These are phyloP conservation scores for Yamadazyma dendronema DNA, from an alignment of 1,139 yeast species.

Conservation along the genomic window DNA sequence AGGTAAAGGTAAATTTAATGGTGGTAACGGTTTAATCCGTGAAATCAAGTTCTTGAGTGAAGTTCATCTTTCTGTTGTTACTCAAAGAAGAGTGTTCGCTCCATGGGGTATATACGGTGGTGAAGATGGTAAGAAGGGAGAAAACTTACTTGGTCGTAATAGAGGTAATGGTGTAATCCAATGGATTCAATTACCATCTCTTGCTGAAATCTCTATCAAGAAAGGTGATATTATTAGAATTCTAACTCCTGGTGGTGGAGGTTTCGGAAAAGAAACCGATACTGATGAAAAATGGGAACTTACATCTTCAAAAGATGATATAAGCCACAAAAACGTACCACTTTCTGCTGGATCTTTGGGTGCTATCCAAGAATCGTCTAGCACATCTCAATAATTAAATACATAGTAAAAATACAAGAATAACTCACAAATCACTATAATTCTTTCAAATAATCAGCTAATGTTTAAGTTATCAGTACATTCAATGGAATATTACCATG, in stretches of 20 bases:
- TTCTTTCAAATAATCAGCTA: too few species aligned
- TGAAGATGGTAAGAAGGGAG: slow-evolving; percentile 55
- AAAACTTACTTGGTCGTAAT: slow-evolving; percentile 51
- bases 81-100: slow-evolving; percentile 21
- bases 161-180: slow-evolving; percentile 22
- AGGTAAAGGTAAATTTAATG: slow-evolving; percentile 32
- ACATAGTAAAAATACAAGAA: too few species aligned
- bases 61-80: slow-evolving; percentile 20
- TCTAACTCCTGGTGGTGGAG: too few species aligned
- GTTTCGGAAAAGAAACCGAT: too few species aligned
- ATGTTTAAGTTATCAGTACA: too few species aligned
- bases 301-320: too few species aligned
- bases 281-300: too few species aligned
- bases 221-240: too few species aligned
- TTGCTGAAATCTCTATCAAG: slow-evolving; percentile 21
- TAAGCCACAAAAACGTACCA: slow-evolving; percentile 18
- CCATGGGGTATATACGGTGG: slow-evolving; percentile 26
- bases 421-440: too few species aligned
- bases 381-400: too few species aligned
- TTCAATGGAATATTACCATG: too few species aligned
- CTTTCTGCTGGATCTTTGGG: slow-evolving; percentile 28
- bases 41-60: slow-evolving; percentile 20
- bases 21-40: slow-evolving; percentile 30
- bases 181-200: slow-evolving; percentile 22
- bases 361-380: slow-evolving; percentile 19